Evolutionary conservation across 352 stramenopile species (phyloP).

Genomic region (Pythium monospermum): DNA sequence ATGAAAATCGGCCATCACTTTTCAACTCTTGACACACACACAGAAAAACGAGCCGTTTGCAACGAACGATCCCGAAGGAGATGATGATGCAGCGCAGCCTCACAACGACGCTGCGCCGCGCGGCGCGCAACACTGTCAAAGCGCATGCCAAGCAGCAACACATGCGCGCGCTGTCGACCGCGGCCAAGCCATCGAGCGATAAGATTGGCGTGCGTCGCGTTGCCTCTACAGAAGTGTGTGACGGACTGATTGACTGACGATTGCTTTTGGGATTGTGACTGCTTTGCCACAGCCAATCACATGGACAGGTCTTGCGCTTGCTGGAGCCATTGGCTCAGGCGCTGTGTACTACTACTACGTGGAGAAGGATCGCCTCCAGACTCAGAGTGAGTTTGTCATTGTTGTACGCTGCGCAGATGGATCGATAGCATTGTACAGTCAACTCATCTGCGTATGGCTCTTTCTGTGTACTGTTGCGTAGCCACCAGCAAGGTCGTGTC

Average conservation of each 20-base stretch:
- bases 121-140: not conserved
- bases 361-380: slow-evolving; percentile 87
- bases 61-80: not conserved
- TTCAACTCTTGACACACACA: too few species aligned
- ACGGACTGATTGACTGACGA: not conserved
- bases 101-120: slow-evolving; percentile 15
- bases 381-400: slow-evolving; percentile 48
- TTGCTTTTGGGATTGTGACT: slow-evolving; percentile 3
- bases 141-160: slow-evolving; percentile 1
- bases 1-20: too few species aligned
- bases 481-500: slow-evolving; percentile 84
- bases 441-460: too few species aligned
- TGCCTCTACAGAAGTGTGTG: not conserved
- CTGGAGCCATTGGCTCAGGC: slow-evolving; percentile 59
- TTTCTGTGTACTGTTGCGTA: slow-evolving; percentile 21
- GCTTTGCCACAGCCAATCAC: slow-evolving; percentile 59
- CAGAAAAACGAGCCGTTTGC: too few species aligned
- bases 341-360: slow-evolving; percentile 86
- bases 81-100: slow-evolving; percentile 20
- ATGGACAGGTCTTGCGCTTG: slow-evolving; percentile 79
- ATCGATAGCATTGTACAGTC: not conserved
- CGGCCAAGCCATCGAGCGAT: slow-evolving; percentile 28
- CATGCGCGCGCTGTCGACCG: slow-evolving; percentile 37
- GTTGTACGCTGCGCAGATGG: not conserved
- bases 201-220: slow-evolving; percentile 58